These are phyloP conservation scores for Lactarius hatsudake DNA, from an alignment of 768 basidiomycete genomes.

Conservation along the genomic window DNA sequence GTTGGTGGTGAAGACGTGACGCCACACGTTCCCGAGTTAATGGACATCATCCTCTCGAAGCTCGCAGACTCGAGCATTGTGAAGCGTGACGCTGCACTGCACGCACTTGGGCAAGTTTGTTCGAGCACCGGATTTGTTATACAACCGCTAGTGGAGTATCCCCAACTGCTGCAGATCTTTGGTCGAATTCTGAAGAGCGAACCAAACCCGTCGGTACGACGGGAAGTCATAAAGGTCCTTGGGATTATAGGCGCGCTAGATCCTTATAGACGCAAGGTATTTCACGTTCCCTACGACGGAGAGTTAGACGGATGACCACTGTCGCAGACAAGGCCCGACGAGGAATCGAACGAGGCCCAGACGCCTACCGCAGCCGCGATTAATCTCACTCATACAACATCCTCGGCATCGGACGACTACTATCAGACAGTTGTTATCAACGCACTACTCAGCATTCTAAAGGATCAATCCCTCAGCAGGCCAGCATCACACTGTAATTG, in stretches of 20 bases:
- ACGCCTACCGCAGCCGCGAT: constrained; percentile 63
- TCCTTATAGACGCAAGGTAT: constrained; percentile 90
- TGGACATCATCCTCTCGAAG: constrained; percentile 85
- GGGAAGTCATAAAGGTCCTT: constrained; percentile 92
- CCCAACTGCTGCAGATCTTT: constrained; percentile 82
- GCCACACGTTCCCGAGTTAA: constrained; percentile 79
- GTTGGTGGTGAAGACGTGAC: constrained; percentile 92
- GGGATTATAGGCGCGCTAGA: constrained; percentile 96
- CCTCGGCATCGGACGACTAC: constrained; percentile 83
- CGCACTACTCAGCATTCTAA: constrained; percentile 79
- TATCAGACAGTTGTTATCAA: constrained; percentile 96
- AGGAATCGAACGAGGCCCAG: constrained; percentile 52
- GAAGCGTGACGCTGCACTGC: constrained; percentile 92
- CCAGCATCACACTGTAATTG: constrained; percentile 91
- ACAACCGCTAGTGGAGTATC: constrained; percentile 84
- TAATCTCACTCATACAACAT: constrained; percentile 58
- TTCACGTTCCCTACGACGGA: constrained; percentile 16
- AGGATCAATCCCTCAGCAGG: constrained; percentile 82
- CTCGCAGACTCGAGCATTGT: constrained; percentile 85
- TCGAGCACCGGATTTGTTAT: constrained; percentile 96
- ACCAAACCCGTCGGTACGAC: constrained; percentile 59
- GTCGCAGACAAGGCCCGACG: constrained; percentile 54
- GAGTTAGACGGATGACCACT: constrained; percentile 1
- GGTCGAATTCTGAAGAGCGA: constrained; percentile 86
- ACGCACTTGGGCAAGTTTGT: constrained; percentile 92